phyloP scores from a whole-genome alignment of 2,329 filamentous ascomycete species.

The Claviceps quebecensis region DNA sequence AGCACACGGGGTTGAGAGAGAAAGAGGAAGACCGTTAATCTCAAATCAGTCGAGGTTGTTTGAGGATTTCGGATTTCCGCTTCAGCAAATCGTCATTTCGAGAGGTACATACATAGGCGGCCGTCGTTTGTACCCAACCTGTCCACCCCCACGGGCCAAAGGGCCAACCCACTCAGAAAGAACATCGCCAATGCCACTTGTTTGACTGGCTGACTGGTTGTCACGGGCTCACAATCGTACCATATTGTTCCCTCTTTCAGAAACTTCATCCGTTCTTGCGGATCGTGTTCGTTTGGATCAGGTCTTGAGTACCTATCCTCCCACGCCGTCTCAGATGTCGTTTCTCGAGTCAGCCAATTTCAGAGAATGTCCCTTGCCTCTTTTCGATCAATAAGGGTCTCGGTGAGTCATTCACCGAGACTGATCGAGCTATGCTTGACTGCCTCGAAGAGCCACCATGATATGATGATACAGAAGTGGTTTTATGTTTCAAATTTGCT shows the following conservation, averaged over 20 bases:
- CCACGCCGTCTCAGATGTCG: too few relatives aligned
- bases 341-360: too few relatives aligned
- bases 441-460: background rate
- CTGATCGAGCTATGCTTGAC: background rate
- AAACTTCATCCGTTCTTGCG: background rate
- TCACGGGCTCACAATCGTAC: too few relatives aligned
- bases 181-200: background rate
- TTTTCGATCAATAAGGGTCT: background rate
- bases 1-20: background rate
- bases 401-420: background rate
- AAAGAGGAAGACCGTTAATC: background rate
- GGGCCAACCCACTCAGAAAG: background rate
- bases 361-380: background rate
- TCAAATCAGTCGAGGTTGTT: background rate
- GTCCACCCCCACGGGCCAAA: background rate
- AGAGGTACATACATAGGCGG: background rate
- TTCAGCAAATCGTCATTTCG: background rate
- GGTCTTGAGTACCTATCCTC: background rate
- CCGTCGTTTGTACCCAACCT: conserved; percentile 6
- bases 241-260: background rate
- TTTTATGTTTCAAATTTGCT: too few relatives aligned
- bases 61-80: too few relatives aligned
- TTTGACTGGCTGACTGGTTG: too few relatives aligned
- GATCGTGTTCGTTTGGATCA: background rate
- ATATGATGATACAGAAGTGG: too few relatives aligned